Evolutionary conservation across 1,284 basidiomycete genomes (phyloP), one percentile per base, ranked within the genome.

Genomic region (Irpex lacteus): DNA sequence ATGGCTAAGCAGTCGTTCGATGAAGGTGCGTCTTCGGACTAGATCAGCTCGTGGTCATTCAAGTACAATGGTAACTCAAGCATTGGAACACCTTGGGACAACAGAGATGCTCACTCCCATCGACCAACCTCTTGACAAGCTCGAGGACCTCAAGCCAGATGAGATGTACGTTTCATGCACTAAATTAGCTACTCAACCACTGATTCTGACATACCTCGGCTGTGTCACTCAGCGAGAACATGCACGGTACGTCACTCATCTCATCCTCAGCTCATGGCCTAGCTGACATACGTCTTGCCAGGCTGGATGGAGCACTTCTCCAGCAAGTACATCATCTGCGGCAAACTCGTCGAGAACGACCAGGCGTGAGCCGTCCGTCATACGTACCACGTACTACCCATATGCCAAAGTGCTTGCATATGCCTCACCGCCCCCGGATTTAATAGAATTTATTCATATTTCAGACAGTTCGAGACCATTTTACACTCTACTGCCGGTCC

Each of bases 1-100:
- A 97, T 98, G 95, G 96, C 96, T 6, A 98, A 96, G 77, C 96
- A 98, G 78, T 96, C 94, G 3, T 98, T 98, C 70, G 96, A 96
- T 70, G 58, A 82, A 34, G 94, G 95, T 94, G 71, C 66, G 88
- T 76, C 32, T 34, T 34, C 0, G 4, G 13, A 11, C n/a, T 47
- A 11, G 13, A 47, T 47, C 7, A 6, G 9, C 36, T 5, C 6
- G 37, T 21, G 34, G 21, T 60, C 38, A 21, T 61, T 34, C 26
- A 54, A 13, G 15, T 54, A 18, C 55, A 60, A 52, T 47, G 44
- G 38, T 49, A 26, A 61, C 34, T 60, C 50, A 60, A 13, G 61
- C 60, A 50, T 18, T 60, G 9, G 18, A 40, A 34, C 54, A 21
- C 26, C 60, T 34, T n/a, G 26, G 18, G 36, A 26, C 38, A 19